Evolutionary conservation across 371 early-diverging fungal genomes (phyloP), one percentile per base, ranked within the genome.

Genomic region (Polyrhizophydium stewartii): DNA sequence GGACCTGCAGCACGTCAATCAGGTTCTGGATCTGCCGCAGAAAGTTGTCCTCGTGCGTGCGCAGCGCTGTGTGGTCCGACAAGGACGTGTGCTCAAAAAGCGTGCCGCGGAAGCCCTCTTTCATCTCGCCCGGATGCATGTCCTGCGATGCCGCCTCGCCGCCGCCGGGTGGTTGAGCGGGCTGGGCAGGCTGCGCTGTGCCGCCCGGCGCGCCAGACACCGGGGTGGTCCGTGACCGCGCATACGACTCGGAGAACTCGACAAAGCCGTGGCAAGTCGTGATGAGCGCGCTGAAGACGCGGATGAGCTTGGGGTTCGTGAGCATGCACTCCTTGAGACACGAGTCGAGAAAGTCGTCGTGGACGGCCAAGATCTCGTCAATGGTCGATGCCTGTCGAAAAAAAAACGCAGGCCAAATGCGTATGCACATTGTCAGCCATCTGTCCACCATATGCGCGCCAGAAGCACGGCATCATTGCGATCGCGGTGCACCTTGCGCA

Each of bases 241-340:
- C 35, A 31, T 53, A 53, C 21, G 53, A 53, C 10, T 53, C 41
- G 2, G 62, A 56, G 28, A 62, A 56, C 41, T 22, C n/a, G n/a
- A 50, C 51, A 58, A 59, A 62, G 0, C 30, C 52, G 17, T 49
- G 56, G 49, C 63, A 62, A 2, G 63, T 62, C 3, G 56, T 46
- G 16, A 62, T n/a, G 19, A 62, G 38, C 12, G 28, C 24, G 31
- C 41, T 56, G 24, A 62, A 62, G 27, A 63, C 91, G 67, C 84
- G 78, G 58, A 93, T 72, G 24, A 96, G 74, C 62, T 88, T 91
- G 21, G 83, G 74, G 55, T 89, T 88, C 17, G 91, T 92, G 53
- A 96, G 72, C 86, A 94, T 92, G 64, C 92, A 92, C 71, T 95
- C 91, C 67, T 88, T 91, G 35, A 97, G 73, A 55, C 93, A 93